Evolutionary conservation across 1,284 basidiomycete genomes (phyloP), one percentile per base, ranked within the genome.

Genomic region (Dichomitus squalens): DNA sequence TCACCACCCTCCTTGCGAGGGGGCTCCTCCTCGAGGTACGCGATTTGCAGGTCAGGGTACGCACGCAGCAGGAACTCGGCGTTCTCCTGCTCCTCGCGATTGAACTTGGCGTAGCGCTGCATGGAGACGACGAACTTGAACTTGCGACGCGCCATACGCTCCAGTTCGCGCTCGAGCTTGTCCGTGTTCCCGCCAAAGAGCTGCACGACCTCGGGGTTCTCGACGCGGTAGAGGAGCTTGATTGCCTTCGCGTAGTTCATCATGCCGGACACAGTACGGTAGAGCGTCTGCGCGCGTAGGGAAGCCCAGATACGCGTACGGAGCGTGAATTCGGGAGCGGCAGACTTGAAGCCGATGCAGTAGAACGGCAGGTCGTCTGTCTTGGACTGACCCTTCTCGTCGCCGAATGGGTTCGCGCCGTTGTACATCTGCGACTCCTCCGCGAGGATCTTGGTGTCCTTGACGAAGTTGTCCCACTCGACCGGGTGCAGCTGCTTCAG

Each of bases 211-310:
- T 98, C 96, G 21, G 96, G 97, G 78, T 98, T 99, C 79, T 99
- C 97, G 55, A 99, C 96, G 64, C 96, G 95, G 77, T 98, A 98
- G 29, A 99, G 85, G n/a, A 99, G 82, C 77, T 99, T 99, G 86
- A 99, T 98, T 18, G 97, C 96, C 82, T 99, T 99, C 68, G 93
- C 88, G 76, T 99, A 99, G 81, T 99, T 99, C 97, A 99, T 99
- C 90, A 99, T 98, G 52, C 96, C 97, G 46, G 97, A 98, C 16
- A 99, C 96, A 20, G 96, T 99, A 66, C 97, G 90, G 76, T 99
- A 99, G 33, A 99, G 86, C 3, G 97, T 99, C 79, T 99, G 97
- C 20, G 96, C 96, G 59, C 96, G 93, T 14, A 99, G 83, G 27
- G 96, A 98, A 9, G 96, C 96, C 96, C 96, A 99, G 69, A 99